Evolutionary conservation across 371 early-diverging fungal genomes (phyloP).

Genomic region (Mucor lusitanicus): DNA sequence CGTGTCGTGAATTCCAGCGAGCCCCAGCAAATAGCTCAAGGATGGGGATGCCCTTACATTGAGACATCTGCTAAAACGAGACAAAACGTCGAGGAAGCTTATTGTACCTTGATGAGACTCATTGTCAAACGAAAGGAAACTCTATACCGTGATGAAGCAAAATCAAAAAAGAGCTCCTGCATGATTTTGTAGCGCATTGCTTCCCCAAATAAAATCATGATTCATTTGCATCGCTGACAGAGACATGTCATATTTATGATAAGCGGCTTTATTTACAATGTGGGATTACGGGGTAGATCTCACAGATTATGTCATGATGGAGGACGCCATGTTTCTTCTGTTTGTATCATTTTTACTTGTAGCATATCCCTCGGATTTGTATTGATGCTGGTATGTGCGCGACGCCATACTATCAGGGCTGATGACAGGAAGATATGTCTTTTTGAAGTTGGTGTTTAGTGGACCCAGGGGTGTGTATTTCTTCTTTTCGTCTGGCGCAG

Average conservation of each 20-base stretch:
- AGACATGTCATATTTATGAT: background rate
- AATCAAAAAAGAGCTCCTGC: constrained; percentile 55
- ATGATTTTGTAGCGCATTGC: constrained; percentile 36
- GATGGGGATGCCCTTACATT: constrained; percentile 80
- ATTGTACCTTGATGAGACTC: constrained; percentile 69
- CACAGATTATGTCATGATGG: constrained; percentile 2
- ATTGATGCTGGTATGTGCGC: background rate
- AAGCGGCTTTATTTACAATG: background rate
- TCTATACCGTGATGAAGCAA: constrained; percentile 42
- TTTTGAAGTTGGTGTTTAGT: background rate
- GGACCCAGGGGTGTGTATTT: background rate
- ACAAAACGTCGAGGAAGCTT: constrained; percentile 80
- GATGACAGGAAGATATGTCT: background rate
- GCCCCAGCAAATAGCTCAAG: constrained; percentile 65
- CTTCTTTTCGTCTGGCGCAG: background rate
- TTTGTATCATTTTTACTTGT: background rate
- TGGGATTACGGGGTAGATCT: background rate
- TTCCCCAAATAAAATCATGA: background rate
- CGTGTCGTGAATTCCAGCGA: constrained; percentile 70
- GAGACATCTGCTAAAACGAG: constrained; percentile 87
- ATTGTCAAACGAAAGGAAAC: constrained; percentile 63
- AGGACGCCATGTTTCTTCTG: background rate
- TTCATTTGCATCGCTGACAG: no score
- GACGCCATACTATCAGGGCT: background rate
- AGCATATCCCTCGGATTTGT: constrained; percentile 11